A percentile compares a stretch with the other conserved stretches of the same genome.
Evolutionary conservation across 2,329 filamentous ascomycete genomes (phyloP).

Genomic region (Alternaria conjuncta): DNA sequence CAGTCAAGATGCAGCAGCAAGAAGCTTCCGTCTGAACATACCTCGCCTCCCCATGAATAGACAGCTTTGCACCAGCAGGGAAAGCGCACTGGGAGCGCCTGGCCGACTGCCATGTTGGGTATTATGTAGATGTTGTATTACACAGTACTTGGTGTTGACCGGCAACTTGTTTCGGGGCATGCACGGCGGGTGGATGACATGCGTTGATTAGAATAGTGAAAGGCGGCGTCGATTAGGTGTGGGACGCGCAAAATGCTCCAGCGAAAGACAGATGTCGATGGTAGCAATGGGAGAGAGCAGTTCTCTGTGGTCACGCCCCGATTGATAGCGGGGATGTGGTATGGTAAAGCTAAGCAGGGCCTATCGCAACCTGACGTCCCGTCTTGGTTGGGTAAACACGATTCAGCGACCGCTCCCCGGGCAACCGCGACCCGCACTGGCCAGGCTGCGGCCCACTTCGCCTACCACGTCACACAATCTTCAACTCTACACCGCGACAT

Average conservation of each 20-base stretch:
- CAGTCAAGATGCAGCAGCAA: constrained; percentile 24
- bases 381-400: constrained; percentile 23
- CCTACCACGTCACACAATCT: constrained; percentile 24
- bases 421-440: constrained; percentile 17
- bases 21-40: constrained; percentile 26
- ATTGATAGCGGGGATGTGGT: constrained; percentile 24
- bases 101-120: constrained; percentile 54
- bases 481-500: constrained; percentile 7
- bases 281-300: constrained; percentile 17
- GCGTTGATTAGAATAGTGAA: constrained; percentile 15
- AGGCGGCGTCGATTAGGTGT: constrained; percentile 5
- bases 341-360: constrained; percentile 22
- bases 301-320: constrained; percentile 13
- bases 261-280: constrained; percentile 10
- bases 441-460: constrained; percentile 10
- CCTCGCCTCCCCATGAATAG: constrained; percentile 91
- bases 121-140: not conserved
- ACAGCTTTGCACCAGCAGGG: constrained; percentile 91
- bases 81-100: constrained; percentile 74
- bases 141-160: constrained; percentile 12
- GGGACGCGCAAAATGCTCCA: constrained; percentile 3
- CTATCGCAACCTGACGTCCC: constrained; percentile 21
- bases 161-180: constrained; percentile 28
- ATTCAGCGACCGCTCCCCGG: constrained; percentile 24
- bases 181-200: constrained; percentile 22